Conservation (phyloP, 2,329 filamentous ascomycete genomes). For the Trematosphaeria pertusa region DNA sequence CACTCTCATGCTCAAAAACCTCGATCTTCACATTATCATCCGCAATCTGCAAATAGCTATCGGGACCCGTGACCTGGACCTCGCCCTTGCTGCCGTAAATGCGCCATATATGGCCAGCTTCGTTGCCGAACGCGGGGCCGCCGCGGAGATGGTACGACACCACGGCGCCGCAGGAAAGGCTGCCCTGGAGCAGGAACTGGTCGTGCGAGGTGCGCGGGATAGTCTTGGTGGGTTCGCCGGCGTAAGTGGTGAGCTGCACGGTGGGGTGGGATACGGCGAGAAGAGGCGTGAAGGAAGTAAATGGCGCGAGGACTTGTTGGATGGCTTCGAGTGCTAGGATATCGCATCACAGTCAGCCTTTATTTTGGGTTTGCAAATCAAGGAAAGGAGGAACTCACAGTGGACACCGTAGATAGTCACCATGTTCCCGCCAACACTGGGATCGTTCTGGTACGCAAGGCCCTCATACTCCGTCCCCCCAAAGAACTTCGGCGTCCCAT, state of each 20-base stretch:
- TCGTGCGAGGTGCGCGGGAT: slow-evolving; percentile 55
- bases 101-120: slow-evolving; percentile 57
- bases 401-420: slow-evolving; percentile 48
- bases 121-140: slow-evolving; percentile 58
- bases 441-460: slow-evolving; percentile 58
- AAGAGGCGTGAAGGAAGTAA: slow-evolving; percentile 48
- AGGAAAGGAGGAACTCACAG: slow-evolving; percentile 20
- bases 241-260: slow-evolving; percentile 22
- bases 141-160: slow-evolving; percentile 53
- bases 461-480: slow-evolving; percentile 15
- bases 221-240: slow-evolving; percentile 41
- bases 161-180: slow-evolving; percentile 32
- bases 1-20: slow-evolving; percentile 58
- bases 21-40: slow-evolving; percentile 53
- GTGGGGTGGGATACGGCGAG: slow-evolving; percentile 56
- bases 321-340: slow-evolving; percentile 52
- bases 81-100: slow-evolving; percentile 57
- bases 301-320: slow-evolving; percentile 56
- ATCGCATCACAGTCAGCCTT: too few species aligned
- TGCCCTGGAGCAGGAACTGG: slow-evolving; percentile 50
- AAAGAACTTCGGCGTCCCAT: slow-evolving; percentile 18
- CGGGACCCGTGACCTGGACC: slow-evolving; percentile 40
- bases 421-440: slow-evolving; percentile 50
- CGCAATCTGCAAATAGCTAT: slow-evolving; percentile 38
- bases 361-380: too few species aligned